These are phyloP conservation scores for Sclerotiophoma versabilis DNA, from an alignment of 2,329 filamentous ascomycete genomes.

Conservation along the genomic window DNA sequence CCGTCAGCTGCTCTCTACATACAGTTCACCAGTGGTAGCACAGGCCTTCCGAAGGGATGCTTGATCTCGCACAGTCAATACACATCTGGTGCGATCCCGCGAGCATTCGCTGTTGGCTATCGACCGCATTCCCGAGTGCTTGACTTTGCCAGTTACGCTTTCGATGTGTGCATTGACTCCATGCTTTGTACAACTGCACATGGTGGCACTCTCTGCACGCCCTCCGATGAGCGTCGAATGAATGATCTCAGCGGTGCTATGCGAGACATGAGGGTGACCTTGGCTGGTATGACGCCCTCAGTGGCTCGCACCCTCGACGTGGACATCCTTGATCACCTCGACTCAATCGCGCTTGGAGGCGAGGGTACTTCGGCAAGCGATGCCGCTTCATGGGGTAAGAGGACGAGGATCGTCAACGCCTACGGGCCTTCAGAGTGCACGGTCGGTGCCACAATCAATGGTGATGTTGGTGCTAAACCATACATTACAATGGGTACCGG, in stretches of 20 bases:
- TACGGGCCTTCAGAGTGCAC: conserved; percentile 49
- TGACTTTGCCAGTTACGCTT: conserved; percentile 49
- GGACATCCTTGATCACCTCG: conserved; percentile 51
- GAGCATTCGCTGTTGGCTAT: conserved; percentile 45
- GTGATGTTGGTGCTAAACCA: conserved; percentile 35
- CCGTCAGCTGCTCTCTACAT: conserved; percentile 42
- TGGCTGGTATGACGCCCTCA: conserved; percentile 48
- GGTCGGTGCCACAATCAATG: conserved; percentile 45
- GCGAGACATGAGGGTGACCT: conserved; percentile 44
- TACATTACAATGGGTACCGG: conserved; percentile 50
- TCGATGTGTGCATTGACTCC: conserved; percentile 47
- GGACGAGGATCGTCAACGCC: conserved; percentile 44
- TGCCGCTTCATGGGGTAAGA: conserved; percentile 54
- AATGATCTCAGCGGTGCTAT: conserved; percentile 56
- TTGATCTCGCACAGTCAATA: conserved; percentile 46
- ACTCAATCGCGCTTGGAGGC: conserved; percentile 53
- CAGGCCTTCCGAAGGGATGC: conserved; percentile 46
- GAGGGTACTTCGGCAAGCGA: conserved; percentile 45
- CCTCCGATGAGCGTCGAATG: conserved; percentile 56
- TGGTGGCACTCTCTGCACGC: conserved; percentile 47
- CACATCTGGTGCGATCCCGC: conserved; percentile 45
- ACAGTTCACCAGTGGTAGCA: conserved; percentile 48
- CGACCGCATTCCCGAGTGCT: conserved; percentile 42
- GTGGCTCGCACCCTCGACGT: conserved; percentile 47
- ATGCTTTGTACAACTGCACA: conserved; percentile 46